Percentiles rank a stretch among this genome's conserved stretches.
Conservation (phyloP, 805 yeast genomes). For the Cyberlindnera xylosilytica region DNA sequence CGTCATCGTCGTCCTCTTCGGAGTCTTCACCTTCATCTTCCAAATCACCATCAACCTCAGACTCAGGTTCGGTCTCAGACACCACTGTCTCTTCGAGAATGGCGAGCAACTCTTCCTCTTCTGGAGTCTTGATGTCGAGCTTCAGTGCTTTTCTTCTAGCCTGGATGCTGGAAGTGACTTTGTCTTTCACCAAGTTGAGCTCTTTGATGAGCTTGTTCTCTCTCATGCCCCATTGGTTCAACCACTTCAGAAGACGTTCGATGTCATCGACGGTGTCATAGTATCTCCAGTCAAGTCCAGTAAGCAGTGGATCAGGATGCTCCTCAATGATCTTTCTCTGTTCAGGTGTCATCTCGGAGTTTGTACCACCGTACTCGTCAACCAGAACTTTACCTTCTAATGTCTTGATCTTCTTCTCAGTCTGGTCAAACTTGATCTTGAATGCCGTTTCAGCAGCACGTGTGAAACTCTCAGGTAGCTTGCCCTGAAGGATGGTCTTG, state of each 20-base stretch:
- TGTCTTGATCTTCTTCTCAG: constrained; percentile 55
- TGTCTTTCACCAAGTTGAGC: constrained; percentile 47
- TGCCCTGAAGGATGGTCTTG: constrained; percentile 5
- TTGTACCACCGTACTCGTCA: constrained; percentile 37
- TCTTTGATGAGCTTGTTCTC: constrained; percentile 69
- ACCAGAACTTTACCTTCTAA: constrained; percentile 36
- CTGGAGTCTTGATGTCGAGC: constrained; percentile 40
- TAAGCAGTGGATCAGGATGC: constrained; percentile 49
- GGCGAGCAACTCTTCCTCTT: constrained; percentile 39
- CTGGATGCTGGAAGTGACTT: constrained; percentile 50
- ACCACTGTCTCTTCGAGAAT: constrained; percentile 37
- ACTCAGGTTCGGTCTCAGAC: constrained; percentile 31
- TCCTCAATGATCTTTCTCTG: constrained; percentile 72
- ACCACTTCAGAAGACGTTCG: constrained; percentile 55
- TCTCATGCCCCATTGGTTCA: constrained; percentile 71
- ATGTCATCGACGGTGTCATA: constrained; percentile 62
- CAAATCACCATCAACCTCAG: constrained; percentile 17
- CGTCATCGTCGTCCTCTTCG: not conserved
- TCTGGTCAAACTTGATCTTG: constrained; percentile 28
- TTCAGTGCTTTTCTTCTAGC: constrained; percentile 56
- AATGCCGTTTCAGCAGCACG: constrained; percentile 20
- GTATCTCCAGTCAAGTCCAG: constrained; percentile 63
- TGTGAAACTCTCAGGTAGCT: constrained; percentile 24
- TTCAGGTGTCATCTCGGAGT: constrained; percentile 19
- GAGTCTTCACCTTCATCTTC: constrained; percentile 13